phyloP scores from a whole-genome alignment of 2,329 filamentous ascomycete species.

The Stachybotrys chartarum region DNA sequence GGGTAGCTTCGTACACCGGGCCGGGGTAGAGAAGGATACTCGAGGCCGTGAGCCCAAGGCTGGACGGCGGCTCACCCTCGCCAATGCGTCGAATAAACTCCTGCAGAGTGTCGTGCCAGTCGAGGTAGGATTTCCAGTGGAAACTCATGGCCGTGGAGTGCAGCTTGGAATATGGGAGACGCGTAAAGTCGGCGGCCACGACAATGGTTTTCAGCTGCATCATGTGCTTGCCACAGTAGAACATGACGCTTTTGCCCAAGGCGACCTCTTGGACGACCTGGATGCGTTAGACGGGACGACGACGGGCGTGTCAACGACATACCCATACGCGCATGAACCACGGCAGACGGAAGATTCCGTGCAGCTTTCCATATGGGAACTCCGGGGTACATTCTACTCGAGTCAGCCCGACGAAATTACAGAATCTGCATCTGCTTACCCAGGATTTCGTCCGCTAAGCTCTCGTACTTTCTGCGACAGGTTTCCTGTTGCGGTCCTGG shows the following conservation, averaged over 20 bases:
- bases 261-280: constrained; percentile 1
- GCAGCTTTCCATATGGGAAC: not conserved
- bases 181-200: not conserved
- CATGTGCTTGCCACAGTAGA: not conserved
- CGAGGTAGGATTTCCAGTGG: not conserved
- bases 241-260: not conserved
- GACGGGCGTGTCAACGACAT: not conserved
- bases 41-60: not conserved
- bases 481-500: not conserved
- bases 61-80: not conserved
- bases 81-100: not conserved
- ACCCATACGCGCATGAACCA: constrained; percentile 1
- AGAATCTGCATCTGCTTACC: not conserved
- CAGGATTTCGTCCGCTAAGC: not conserved
- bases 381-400: not conserved
- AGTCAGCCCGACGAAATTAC: not conserved
- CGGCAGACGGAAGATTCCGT: not conserved
- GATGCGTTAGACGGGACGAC: not conserved
- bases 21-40: not conserved
- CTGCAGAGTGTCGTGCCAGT: not conserved
- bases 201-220: not conserved
- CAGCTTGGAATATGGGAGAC: not conserved
- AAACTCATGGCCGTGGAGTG: not conserved
- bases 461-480: not conserved
- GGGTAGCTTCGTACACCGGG: not conserved